A percentile compares a stretch with the other conserved stretches of the same genome.
Evolutionary conservation across 768 basidiomycete genomes (phyloP).

Genomic region (Trametopsis cervina): DNA sequence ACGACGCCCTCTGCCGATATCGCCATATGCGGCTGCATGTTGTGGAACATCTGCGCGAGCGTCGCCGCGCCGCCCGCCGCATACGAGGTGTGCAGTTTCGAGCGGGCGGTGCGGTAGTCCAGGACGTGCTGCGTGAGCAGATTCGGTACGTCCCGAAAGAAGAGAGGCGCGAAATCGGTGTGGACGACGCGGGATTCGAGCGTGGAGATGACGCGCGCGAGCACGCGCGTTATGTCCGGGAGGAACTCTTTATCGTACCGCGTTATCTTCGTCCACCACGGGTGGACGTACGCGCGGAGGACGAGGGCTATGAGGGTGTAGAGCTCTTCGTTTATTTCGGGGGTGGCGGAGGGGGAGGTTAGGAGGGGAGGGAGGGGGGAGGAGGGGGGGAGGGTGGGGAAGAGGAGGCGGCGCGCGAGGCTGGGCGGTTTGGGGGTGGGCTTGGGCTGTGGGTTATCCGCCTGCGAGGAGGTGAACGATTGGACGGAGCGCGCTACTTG

Average conservation of each 20-base stretch:
- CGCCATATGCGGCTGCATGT: conserved; percentile 81
- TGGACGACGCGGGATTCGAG: conserved; percentile 52
- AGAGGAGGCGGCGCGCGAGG: conserved; percentile 26
- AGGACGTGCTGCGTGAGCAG: conserved; percentile 69
- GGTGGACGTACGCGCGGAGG: conserved; percentile 69
- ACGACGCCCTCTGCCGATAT: conserved; percentile 56
- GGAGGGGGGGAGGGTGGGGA: conserved; percentile 41
- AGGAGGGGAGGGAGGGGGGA: conserved; percentile 49
- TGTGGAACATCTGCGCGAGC: conserved; percentile 67
- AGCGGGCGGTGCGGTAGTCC: conserved; percentile 66
- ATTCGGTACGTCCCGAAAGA: conserved; percentile 56
- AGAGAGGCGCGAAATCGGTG: conserved; percentile 51
- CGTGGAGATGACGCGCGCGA: conserved; percentile 48
- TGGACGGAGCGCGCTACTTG: conserved; percentile 20
- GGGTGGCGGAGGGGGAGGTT: conserved; percentile 32
- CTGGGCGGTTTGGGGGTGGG: conserved; percentile 14
- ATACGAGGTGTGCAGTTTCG: conserved; percentile 63
- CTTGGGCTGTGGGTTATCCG: conserved; percentile 13
- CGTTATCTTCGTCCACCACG: conserved; percentile 83
- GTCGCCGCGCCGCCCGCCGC: conserved; percentile 58
- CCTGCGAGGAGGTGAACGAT: conserved; percentile 19
- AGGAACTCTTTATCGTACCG: conserved; percentile 81
- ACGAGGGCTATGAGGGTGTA: conserved; percentile 79
- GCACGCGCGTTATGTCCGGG: conserved; percentile 56
- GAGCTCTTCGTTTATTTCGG: conserved; percentile 58